A percentile compares a stretch with the other conserved stretches of the same genome.
Evolutionary conservation across 1,139 yeast species (phyloP).

Genomic region (Debaryomycetaceae sp.): DNA sequence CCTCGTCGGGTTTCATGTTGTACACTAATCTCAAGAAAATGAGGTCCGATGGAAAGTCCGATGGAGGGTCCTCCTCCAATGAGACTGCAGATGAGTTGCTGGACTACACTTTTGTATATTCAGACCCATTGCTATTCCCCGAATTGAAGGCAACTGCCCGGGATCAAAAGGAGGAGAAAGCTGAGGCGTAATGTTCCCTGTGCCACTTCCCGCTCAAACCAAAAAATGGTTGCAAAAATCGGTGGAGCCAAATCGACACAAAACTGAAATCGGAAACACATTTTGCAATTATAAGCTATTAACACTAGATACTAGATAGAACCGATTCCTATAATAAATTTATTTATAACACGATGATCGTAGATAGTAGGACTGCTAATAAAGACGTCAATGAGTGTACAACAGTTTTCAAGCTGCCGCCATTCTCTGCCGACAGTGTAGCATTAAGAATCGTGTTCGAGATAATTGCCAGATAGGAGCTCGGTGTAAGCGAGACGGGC

Average conservation of each 20-base stretch:
- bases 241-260: constrained; percentile 1
- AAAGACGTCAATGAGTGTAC: background rate
- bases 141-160: background rate
- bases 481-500: too few relatives aligned
- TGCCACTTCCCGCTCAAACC: background rate
- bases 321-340: too few relatives aligned
- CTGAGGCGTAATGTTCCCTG: too few relatives aligned
- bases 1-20: constrained; percentile 5
- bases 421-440: background rate
- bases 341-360: background rate
- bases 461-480: too few relatives aligned
- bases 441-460: background rate
- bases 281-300: constrained; percentile 1
- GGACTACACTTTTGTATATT: background rate
- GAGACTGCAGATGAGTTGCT: background rate
- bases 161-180: background rate
- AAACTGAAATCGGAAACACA: background rate
- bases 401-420: background rate
- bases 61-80: background rate
- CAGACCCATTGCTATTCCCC: background rate
- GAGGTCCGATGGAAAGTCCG: constrained; percentile 4
- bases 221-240: constrained; percentile 7
- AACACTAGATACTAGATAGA: background rate
- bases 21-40: background rate
- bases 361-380: background rate